These are phyloP conservation scores for Claviceps pazoutovae DNA, from an alignment of 2,329 filamentous ascomycete genomes.

Conservation along the genomic window DNA sequence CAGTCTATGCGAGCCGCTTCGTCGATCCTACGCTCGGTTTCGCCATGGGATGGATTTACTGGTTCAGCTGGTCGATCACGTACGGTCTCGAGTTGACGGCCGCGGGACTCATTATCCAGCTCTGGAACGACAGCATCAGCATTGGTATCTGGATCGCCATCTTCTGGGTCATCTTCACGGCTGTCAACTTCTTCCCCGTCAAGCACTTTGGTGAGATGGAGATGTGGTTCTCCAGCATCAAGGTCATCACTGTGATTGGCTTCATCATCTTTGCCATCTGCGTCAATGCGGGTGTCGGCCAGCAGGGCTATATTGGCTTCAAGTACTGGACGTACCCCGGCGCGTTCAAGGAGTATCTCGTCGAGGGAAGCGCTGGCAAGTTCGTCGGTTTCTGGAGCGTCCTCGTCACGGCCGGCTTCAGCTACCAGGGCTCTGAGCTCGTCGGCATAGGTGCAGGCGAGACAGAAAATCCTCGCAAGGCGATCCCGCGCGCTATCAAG, in stretches of 20 bases:
- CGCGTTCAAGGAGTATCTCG: constrained; percentile 49
- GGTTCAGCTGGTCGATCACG: constrained; percentile 64
- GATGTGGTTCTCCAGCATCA: constrained; percentile 66
- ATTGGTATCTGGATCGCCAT: constrained; percentile 61
- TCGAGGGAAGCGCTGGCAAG: constrained; percentile 38
- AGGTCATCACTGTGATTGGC: constrained; percentile 59
- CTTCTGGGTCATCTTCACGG: constrained; percentile 58
- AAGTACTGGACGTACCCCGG: constrained; percentile 56
- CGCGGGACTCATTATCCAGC: constrained; percentile 61
- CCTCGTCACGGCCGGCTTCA: constrained; percentile 54
- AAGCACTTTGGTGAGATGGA: constrained; percentile 64
- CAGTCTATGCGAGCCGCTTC: constrained; percentile 62
- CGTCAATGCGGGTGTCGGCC: constrained; percentile 56
- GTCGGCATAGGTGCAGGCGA: constrained; percentile 70
- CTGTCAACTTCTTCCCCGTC: constrained; percentile 57
- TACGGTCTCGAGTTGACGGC: constrained; percentile 61
- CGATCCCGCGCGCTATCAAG: constrained; percentile 57
- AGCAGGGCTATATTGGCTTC: constrained; percentile 61
- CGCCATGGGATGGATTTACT: constrained; percentile 73
- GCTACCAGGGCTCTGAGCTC: constrained; percentile 60
- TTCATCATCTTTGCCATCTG: constrained; percentile 67
- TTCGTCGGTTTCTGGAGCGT: constrained; percentile 59
- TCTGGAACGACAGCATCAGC: constrained; percentile 49
- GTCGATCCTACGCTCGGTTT: constrained; percentile 61
- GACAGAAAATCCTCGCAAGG: constrained; percentile 56